Base-by-base conservation (phyloP, 176 grass and related monocot species). In the Carex pumila region DNA sequence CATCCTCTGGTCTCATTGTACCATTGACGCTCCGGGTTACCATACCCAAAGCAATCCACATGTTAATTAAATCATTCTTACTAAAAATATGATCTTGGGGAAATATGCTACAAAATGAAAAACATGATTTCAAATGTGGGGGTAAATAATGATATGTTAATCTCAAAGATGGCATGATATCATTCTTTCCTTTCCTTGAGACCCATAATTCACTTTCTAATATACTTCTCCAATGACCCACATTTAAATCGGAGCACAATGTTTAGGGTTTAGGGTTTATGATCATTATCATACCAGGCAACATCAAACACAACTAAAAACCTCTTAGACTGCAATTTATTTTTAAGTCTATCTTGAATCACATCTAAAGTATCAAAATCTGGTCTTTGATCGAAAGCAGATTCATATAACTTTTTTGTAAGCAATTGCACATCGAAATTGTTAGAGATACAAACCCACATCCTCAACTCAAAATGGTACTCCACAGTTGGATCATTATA, bases 241-340 rank as follows among this genome's bases (percentile, higher is more conserved):
- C 21, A 14, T 65, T 34, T 52, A 79, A 30, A 66, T 65, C 72
- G 2, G 17, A 49, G 12, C 50, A 65, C 75, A 90, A 72, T n/a
- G n/a, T n/a, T n/a, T n/a, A n/a, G n/a, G n/a, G n/a, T n/a, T n/a
- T n/a, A n/a, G n/a, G n/a, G n/a, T n/a, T n/a, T n/a, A n/a, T n/a
- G n/a, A n/a, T 87, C n/a, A 3, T 13, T 52, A 70, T 90, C 87
- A 18, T 89, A 61, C 87, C 87, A 85, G 14, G 25, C 62, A 72
- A 85, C 87, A 85, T 88, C 72, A 36, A 88, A 53, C 1, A 88
- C 87, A 52, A 90, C 41, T 22, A 86, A 50, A 64, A 87, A 84
- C 30, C 62, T 90, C 53, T 31, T 43, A 12, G 30, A 54, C 15
- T 31, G 0, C 52, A 90, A 84, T 18, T 78, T 30, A 10, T 87